phyloP scores from a whole-genome alignment of 345 rosid genomes.

The Citropsis articulata region DNA sequence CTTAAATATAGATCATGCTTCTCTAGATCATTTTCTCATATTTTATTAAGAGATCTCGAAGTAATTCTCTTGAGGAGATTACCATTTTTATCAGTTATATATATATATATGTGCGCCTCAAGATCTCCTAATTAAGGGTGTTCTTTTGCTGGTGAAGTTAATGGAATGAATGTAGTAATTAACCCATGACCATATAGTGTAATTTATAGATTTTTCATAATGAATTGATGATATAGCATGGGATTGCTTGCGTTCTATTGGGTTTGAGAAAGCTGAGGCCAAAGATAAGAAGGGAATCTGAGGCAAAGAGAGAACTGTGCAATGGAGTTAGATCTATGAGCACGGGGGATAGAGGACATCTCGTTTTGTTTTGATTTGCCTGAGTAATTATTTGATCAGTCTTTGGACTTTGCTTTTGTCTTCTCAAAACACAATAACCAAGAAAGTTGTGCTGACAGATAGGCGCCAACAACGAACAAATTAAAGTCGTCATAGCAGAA shows the following conservation, averaged over 20 bases:
- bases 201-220: not conserved
- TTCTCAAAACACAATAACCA: conserved; percentile 27
- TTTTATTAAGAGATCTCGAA: no score
- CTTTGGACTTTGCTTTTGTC: conserved; percentile 26
- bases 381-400: conserved; percentile 8
- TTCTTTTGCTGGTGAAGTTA: no score
- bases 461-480: not conserved
- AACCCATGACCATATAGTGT: no score
- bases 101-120: no score
- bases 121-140: no score
- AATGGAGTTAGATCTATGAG: conserved; percentile 12
- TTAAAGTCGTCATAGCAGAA: not conserved
- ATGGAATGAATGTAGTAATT: no score
- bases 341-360: not conserved
- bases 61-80: no score
- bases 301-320: not conserved
- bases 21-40: no score
- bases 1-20: no score
- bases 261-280: not conserved
- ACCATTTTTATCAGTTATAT: no score
- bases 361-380: not conserved
- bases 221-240: not conserved
- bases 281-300: conserved; percentile 13
- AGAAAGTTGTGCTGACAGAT: conserved; percentile 17
- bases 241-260: not conserved